These are phyloP conservation scores for Colletotrichum godetiae DNA, from an alignment of 2,329 filamentous ascomycete species.

Conservation along the genomic window DNA sequence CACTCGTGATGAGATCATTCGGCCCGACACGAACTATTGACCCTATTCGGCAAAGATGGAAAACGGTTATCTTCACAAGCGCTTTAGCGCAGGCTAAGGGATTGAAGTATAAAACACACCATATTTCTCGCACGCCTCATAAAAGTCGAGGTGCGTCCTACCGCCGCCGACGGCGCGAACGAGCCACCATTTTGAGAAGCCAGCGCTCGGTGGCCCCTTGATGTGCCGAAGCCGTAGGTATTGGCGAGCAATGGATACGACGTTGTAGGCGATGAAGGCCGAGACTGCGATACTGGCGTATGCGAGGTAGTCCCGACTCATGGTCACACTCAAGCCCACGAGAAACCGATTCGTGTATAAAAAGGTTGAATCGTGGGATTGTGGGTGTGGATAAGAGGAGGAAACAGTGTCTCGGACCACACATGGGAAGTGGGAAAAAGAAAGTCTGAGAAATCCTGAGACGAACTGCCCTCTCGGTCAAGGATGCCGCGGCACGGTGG, in stretches of 20 bases:
- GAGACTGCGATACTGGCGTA: background rate
- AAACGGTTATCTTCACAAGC: background rate
- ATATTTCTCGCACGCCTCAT: constrained; percentile 48
- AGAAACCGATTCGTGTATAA: background rate
- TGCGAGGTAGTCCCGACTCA: constrained; percentile 6
- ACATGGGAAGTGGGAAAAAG: background rate
- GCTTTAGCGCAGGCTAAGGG: background rate
- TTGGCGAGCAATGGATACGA: constrained; percentile 38
- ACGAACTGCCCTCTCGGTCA: background rate
- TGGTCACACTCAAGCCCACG: background rate
- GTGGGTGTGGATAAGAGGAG: background rate
- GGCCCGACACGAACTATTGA: constrained; percentile 55
- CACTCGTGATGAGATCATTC: constrained; percentile 52
- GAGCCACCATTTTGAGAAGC: constrained; percentile 54
- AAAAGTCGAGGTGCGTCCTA: constrained; percentile 48
- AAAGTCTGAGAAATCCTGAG: background rate
- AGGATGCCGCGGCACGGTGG: background rate
- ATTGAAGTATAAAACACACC: constrained; percentile 38
- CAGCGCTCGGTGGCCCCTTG: constrained; percentile 50
- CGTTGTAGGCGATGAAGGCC: constrained; percentile 25
- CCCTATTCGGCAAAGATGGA: constrained; percentile 36
- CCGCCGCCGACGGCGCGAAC: constrained; percentile 45
- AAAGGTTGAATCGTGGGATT: background rate
- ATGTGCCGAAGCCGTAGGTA: constrained; percentile 54
- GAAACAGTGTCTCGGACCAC: background rate